These are phyloP conservation scores for Botrytis elliptica DNA, from an alignment of 2,329 filamentous ascomycete genomes.

Conservation along the genomic window DNA sequence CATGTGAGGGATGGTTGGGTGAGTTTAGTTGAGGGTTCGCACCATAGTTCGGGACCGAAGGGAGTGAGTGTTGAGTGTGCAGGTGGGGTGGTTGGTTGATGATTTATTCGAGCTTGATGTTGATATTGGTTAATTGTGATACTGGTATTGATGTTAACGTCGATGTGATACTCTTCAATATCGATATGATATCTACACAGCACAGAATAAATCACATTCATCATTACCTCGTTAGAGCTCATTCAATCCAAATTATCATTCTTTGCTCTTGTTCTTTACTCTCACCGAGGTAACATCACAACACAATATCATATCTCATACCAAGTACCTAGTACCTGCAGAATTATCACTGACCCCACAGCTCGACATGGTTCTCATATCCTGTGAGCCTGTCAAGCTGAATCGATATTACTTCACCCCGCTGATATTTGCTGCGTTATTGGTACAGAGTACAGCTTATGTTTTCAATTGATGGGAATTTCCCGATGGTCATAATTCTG, in stretches of 20 bases:
- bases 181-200: neutral
- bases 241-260: neutral
- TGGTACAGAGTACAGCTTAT: too few relatives aligned
- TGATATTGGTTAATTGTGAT: neutral
- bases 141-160: neutral
- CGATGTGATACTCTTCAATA: neutral
- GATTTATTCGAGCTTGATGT: too few relatives aligned
- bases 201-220: neutral
- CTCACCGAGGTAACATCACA: too few relatives aligned
- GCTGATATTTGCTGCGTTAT: neutral
- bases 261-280: too few relatives aligned
- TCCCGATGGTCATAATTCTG: neutral
- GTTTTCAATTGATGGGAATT: neutral
- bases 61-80: too few relatives aligned
- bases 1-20: neutral
- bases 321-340: neutral
- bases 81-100: too few relatives aligned
- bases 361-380: conserved; percentile 7
- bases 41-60: neutral
- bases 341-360: neutral
- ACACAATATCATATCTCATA: too few relatives aligned
- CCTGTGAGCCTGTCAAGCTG: neutral
- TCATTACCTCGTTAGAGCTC: too few relatives aligned
- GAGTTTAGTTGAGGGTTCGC: too few relatives aligned
- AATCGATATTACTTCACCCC: neutral